phyloP scores from a whole-genome alignment of 129 eudicot species.

The Flaveria bidentis region DNA sequence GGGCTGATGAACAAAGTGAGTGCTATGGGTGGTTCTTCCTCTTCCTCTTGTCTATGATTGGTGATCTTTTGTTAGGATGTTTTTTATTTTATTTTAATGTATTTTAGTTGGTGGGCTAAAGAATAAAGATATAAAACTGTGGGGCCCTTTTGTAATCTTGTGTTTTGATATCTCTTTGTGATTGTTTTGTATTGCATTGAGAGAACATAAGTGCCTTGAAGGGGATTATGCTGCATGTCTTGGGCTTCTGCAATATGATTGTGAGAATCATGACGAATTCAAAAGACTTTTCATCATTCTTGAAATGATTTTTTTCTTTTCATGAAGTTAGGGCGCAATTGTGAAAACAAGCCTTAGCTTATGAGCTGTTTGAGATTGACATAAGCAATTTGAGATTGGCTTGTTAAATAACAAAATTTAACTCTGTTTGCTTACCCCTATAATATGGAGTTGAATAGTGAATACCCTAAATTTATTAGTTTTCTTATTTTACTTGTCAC shows the following conservation, averaged over 20 bases:
- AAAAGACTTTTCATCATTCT: not conserved
- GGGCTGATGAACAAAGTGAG: constrained; percentile 71
- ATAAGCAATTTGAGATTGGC: too few relatives aligned
- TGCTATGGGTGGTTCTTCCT: constrained; percentile 54
- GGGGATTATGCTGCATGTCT: constrained; percentile 18
- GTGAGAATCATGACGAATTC: constrained; percentile 28
- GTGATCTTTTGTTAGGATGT: constrained; percentile 22
- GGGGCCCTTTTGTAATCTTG: constrained; percentile 5
- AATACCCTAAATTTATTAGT: too few relatives aligned
- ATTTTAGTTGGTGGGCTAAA: constrained; percentile 15
- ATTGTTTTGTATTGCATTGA: constrained; percentile 37
- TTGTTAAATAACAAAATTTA: too few relatives aligned
- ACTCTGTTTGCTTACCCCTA: too few relatives aligned
- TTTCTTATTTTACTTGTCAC: too few relatives aligned
- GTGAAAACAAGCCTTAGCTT: not conserved
- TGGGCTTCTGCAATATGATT: constrained; percentile 8
- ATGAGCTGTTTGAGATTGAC: too few relatives aligned
- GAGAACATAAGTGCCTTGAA: constrained; percentile 25
- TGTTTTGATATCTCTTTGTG: constrained; percentile 22
- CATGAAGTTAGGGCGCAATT: not conserved
- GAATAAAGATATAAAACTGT: constrained; percentile 22
- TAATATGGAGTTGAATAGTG: too few relatives aligned
- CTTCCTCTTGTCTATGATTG: constrained; percentile 44
- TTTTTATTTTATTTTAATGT: constrained; percentile 4
- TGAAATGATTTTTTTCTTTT: not conserved